Conservation (phyloP, 2,329 filamentous ascomycete species). For the Cucurbitaria berberidis region DNA sequence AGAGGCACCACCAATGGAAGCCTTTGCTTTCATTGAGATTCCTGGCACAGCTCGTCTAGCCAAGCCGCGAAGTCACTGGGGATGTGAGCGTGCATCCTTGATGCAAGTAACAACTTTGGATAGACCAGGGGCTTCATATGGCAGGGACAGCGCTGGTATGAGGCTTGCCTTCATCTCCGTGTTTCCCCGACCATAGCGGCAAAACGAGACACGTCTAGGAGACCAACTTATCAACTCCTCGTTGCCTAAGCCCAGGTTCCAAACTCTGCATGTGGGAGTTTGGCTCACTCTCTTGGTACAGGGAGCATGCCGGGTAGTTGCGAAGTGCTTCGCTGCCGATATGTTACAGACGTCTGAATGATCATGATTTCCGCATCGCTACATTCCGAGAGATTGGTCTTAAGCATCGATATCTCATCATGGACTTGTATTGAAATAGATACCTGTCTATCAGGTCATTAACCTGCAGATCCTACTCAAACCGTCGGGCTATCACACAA, state of each 20-base stretch:
- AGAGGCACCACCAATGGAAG: not conserved
- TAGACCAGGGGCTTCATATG: not conserved
- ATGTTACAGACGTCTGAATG: not conserved
- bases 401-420: not conserved
- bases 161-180: conserved; percentile 1
- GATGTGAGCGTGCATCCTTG: not conserved
- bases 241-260: not conserved
- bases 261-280: not conserved
- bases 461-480: not conserved
- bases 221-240: too few relatives aligned
- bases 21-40: not conserved
- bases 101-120: not conserved
- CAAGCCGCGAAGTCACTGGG: not conserved
- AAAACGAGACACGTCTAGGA: too few relatives aligned
- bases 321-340: not conserved
- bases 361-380: not conserved
- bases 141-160: not conserved
- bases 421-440: not conserved
- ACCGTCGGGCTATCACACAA: not conserved
- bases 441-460: not conserved
- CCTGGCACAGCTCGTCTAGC: not conserved
- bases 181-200: not conserved
- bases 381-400: not conserved
- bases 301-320: not conserved
- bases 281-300: too few relatives aligned